A percentile compares a stretch with the other conserved stretches of the same genome.
Conservation (phyloP, 2,329 filamentous ascomycete species). For the Gnomoniopsis smithogilvyi region DNA sequence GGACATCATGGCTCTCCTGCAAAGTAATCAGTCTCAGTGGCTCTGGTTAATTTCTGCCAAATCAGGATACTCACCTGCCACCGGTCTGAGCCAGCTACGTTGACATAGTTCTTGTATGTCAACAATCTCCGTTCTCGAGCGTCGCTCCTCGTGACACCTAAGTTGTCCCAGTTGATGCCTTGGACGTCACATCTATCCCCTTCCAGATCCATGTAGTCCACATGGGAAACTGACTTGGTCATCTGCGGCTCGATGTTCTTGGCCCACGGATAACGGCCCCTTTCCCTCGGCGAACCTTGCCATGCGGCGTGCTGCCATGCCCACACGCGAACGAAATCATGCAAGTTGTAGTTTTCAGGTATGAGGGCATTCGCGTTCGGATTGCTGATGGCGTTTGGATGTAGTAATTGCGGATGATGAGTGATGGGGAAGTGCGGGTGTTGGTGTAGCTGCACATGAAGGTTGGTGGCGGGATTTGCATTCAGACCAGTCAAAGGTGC, state of each 20-base stretch:
- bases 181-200: conserved; percentile 58
- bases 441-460: not conserved
- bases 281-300: conserved; percentile 23
- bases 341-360: conserved; percentile 46
- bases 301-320: conserved; percentile 29
- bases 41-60: conserved; percentile 5
- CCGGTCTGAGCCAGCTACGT: conserved; percentile 43
- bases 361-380: conserved; percentile 35
- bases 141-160: conserved; percentile 47
- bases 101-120: conserved; percentile 58
- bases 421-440: not conserved
- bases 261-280: conserved; percentile 30
- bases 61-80: conserved; percentile 42
- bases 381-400: conserved; percentile 31
- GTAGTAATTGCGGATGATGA: conserved; percentile 14
- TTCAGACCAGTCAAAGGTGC: not conserved
- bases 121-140: conserved; percentile 45
- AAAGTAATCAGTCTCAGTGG: conserved; percentile 7
- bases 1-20: conserved; percentile 27
- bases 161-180: conserved; percentile 53
- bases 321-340: conserved; percentile 51
- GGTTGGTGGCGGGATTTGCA: conserved; percentile 1
- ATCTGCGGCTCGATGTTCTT: conserved; percentile 28
- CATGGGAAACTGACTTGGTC: conserved; percentile 12
- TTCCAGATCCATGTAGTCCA: conserved; percentile 45